Percentiles rank a stretch among this genome's conserved stretches.
These are phyloP conservation scores for Phytopythium sindhum DNA, from an alignment of 352 stramenopile species.

Conservation along the genomic window DNA sequence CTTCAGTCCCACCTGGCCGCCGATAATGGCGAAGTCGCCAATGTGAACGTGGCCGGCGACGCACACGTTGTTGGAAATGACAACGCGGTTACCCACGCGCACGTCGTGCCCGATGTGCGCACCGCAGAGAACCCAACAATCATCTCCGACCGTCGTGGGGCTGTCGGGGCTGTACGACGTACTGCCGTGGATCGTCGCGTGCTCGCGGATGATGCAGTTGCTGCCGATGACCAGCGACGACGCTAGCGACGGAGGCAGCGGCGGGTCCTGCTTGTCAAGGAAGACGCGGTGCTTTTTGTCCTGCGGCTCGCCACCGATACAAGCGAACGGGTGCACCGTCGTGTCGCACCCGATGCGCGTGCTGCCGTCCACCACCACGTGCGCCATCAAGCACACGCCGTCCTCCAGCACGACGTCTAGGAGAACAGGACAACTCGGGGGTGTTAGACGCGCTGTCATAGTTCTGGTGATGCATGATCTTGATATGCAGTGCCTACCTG, in stretches of 20 bases:
- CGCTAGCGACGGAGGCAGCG: conserved; percentile 1
- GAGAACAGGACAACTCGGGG: conserved; percentile 7
- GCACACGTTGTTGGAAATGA: conserved; percentile 82
- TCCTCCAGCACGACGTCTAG: conserved; percentile 68
- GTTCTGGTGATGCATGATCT: background rate
- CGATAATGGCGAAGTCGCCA: conserved; percentile 69
- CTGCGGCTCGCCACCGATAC: conserved; percentile 68
- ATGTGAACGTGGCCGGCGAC: conserved; percentile 79
- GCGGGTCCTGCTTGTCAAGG: conserved; percentile 2
- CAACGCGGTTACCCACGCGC: conserved; percentile 54
- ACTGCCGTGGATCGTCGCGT: conserved; percentile 78
- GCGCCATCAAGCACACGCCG: conserved; percentile 57
- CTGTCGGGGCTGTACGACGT: conserved; percentile 53
- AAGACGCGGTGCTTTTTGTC: conserved; percentile 72
- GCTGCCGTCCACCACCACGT: conserved; percentile 72
- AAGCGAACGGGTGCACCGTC: conserved; percentile 68
- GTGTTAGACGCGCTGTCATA: background rate
- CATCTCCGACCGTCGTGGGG: conserved; percentile 63
- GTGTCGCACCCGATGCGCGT: conserved; percentile 56
- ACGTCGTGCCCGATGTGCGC: conserved; percentile 76
- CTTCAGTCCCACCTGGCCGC: conserved; percentile 75
- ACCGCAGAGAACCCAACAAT: conserved; percentile 78
- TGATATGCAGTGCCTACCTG: conserved; percentile 23
- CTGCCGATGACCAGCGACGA: conserved; percentile 50
- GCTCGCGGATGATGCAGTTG: conserved; percentile 79